These are phyloP conservation scores for Cladosporium austrohemisphaericum DNA, from an alignment of 2,329 filamentous ascomycete genomes.

Conservation along the genomic window DNA sequence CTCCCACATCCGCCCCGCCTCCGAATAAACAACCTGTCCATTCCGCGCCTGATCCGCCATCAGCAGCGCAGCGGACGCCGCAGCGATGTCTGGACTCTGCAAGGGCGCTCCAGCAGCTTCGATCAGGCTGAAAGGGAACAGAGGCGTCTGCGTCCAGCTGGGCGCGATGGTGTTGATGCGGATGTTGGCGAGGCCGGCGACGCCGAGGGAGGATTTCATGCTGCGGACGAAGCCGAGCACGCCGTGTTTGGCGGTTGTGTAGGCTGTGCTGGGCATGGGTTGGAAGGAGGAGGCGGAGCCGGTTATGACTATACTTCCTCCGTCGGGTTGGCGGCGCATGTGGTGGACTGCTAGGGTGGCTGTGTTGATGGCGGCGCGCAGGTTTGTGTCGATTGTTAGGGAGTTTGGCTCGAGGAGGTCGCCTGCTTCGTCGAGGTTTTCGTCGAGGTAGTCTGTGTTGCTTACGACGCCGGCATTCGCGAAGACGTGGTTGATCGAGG, in stretches of 20 bases:
- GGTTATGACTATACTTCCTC: conserved; percentile 55
- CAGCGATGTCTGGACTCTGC: conserved; percentile 48
- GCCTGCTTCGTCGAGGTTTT: conserved; percentile 35
- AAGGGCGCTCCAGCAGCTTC: conserved; percentile 39
- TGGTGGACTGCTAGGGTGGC: conserved; percentile 41
- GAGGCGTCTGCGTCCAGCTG: conserved; percentile 52
- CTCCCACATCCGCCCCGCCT: conserved; percentile 49
- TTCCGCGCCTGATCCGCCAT: conserved; percentile 49
- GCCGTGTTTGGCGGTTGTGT: conserved; percentile 54
- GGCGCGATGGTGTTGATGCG: conserved; percentile 56
- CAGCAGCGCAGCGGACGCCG: conserved; percentile 46
- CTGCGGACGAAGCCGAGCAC: conserved; percentile 53
- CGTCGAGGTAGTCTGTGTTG: conserved; percentile 34
- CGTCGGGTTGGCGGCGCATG: conserved; percentile 45
- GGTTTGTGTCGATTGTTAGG: conserved; percentile 40
- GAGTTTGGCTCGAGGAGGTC: conserved; percentile 33
- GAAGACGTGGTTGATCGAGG: conserved; percentile 47
- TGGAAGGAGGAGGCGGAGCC: conserved; percentile 51
- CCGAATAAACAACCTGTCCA: conserved; percentile 53
- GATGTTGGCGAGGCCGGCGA: conserved; percentile 39
- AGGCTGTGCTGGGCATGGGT: conserved; percentile 50
- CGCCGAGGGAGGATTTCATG: conserved; percentile 38
- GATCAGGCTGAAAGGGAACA: conserved; percentile 43
- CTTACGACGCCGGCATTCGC: conserved; percentile 55
- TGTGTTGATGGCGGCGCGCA: conserved; percentile 42